Percentiles rank a stretch among this genome's conserved stretches.
Conservation (phyloP, 2,329 filamentous ascomycete species). For the Colletotrichum neosansevieriae region DNA sequence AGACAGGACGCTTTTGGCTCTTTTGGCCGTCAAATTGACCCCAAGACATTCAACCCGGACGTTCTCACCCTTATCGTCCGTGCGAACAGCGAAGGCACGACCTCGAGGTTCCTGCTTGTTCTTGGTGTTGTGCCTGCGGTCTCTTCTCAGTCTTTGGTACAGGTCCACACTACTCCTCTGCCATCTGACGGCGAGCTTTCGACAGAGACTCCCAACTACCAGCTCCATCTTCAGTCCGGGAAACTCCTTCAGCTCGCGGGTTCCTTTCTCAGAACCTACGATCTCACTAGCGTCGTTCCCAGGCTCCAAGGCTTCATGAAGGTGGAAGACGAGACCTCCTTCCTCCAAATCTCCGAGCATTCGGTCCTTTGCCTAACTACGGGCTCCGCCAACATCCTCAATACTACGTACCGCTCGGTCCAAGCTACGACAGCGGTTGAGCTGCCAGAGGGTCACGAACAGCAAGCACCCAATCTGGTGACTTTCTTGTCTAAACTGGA, state of each 20-base stretch:
- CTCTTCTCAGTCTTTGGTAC: conserved; percentile 46
- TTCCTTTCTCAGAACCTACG: conserved; percentile 69
- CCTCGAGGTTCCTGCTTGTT: conserved; percentile 50
- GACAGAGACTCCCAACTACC: conserved; percentile 53
- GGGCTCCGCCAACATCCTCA: conserved; percentile 71
- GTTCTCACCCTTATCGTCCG: conserved; percentile 66
- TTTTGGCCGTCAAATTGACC: conserved; percentile 61
- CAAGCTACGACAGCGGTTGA: conserved; percentile 63
- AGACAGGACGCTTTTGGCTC: conserved; percentile 64
- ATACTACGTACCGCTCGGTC: conserved; percentile 75
- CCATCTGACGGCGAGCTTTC: conserved; percentile 42
- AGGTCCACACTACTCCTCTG: conserved; percentile 55
- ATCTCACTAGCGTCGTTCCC: conserved; percentile 72
- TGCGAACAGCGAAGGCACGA: conserved; percentile 41
- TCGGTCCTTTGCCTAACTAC: conserved; percentile 73
- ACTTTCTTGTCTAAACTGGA: conserved; percentile 76
- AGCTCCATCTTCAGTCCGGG: conserved; percentile 73
- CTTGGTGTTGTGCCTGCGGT: conserved; percentile 47
- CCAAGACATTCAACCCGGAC: conserved; percentile 61
- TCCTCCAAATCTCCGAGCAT: conserved; percentile 74
- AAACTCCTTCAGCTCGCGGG: conserved; percentile 70
- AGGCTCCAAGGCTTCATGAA: conserved; percentile 68
- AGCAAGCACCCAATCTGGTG: conserved; percentile 58
- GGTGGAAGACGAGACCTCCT: conserved; percentile 67
- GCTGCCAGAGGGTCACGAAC: conserved; percentile 51